Percentiles rank a stretch among this genome's conserved stretches.
Conservation (phyloP, 2,329 filamentous ascomycete genomes). For the Colletotrichum cuscutae region DNA sequence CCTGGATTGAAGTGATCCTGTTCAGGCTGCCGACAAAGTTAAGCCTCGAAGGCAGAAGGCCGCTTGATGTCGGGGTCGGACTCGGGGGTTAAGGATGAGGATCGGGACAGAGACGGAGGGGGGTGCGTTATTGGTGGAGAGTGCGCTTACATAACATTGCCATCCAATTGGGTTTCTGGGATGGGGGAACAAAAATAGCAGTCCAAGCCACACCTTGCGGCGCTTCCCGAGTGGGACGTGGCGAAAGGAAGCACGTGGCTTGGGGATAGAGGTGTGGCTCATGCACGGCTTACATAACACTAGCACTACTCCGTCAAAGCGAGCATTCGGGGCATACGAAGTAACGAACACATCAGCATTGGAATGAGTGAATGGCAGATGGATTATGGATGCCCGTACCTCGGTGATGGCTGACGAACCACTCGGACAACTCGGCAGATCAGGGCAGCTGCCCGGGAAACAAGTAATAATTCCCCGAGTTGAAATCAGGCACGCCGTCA, state of each 20-base stretch:
- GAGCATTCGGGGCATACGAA: neutral
- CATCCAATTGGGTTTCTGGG: neutral
- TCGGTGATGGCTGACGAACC: neutral
- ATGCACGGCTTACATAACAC: neutral
- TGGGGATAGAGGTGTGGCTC: neutral
- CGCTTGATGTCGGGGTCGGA: neutral
- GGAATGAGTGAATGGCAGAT: neutral
- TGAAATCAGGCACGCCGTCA: neutral
- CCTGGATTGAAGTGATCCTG: neutral
- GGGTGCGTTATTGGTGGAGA: neutral
- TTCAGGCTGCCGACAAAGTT: neutral
- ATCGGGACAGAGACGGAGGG: neutral
- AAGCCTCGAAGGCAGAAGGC: neutral
- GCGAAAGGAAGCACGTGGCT: neutral
- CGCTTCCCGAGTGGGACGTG: neutral
- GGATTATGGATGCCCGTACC: neutral
- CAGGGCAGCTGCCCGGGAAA: neutral
- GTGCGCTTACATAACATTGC: too few relatives aligned
- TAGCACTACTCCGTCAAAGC: too few relatives aligned
- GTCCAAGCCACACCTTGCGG: neutral
- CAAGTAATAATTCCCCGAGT: neutral
- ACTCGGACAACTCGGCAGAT: neutral
- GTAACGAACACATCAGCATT: too few relatives aligned
- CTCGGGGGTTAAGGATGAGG: neutral
- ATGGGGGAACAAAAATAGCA: conserved; percentile 1